These are phyloP conservation scores for Echium plantagineum DNA, from an alignment of 257 asterid species.

Conservation along the genomic window DNA sequence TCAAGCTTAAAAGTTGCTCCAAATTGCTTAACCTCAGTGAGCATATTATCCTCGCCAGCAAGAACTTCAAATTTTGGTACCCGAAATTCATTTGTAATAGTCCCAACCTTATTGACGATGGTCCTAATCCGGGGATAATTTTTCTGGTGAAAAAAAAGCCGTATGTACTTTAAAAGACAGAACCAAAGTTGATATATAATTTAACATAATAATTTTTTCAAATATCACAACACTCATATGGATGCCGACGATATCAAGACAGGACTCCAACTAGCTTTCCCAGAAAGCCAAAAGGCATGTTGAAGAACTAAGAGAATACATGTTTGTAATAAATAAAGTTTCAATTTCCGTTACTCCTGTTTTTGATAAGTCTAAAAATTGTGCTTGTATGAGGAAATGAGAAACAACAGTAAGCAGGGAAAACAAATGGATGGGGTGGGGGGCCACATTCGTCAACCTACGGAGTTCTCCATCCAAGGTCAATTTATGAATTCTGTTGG, in stretches of 20 bases:
- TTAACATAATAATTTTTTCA: neutral
- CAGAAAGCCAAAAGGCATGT: too few relatives aligned
- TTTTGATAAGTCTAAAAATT: neutral
- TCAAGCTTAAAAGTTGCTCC: slow-evolving; percentile 92
- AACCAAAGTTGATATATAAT: neutral
- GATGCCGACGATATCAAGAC: too few relatives aligned
- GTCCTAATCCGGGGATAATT: slow-evolving; percentile 87
- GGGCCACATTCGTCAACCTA: neutral
- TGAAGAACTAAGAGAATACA: too few relatives aligned
- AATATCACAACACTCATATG: too few relatives aligned
- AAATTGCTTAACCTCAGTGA: slow-evolving; percentile 83
- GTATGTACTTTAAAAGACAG: neutral
- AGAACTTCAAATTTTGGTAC: slow-evolving; percentile 91
- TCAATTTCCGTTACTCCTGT: too few relatives aligned
- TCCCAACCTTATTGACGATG: slow-evolving; percentile 80
- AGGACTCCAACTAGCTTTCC: too few relatives aligned
- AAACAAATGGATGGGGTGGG: neutral
- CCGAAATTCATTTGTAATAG: slow-evolving; percentile 75
- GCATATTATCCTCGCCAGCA: slow-evolving; percentile 75
- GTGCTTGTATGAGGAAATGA: neutral
- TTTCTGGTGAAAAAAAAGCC: slow-evolving; percentile 40
- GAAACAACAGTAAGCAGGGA: neutral
- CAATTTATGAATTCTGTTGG: neutral
- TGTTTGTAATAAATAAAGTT: too few relatives aligned
- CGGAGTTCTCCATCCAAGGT: neutral